These are phyloP conservation scores for Boletus speciosus DNA, from an alignment of 768 basidiomycete genomes.

Conservation along the genomic window DNA sequence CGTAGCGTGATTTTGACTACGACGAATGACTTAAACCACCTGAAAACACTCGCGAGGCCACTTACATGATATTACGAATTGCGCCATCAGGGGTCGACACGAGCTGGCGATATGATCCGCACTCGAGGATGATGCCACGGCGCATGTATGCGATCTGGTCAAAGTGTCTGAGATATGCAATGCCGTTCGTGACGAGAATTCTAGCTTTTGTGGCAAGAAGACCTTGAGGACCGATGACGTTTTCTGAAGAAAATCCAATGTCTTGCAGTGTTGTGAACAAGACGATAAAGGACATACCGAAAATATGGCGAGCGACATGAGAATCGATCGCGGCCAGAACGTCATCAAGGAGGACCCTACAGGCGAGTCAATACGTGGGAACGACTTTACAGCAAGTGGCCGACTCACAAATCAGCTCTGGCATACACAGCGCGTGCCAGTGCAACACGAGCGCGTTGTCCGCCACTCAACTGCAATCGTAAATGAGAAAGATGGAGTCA, in stretches of 20 bases:
- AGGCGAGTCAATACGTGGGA: not conserved
- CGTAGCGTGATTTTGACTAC: conserved; percentile 46
- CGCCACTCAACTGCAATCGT: conserved; percentile 64
- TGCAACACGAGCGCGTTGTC: conserved; percentile 78
- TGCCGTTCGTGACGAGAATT: conserved; percentile 81
- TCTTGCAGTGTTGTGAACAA: not conserved
- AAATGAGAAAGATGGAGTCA: conserved; percentile 14
- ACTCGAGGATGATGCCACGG: conserved; percentile 81
- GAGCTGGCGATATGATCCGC: conserved; percentile 59
- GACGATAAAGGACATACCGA: conserved; percentile 43
- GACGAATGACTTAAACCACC: not conserved
- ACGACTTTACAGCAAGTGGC: too few relatives aligned
- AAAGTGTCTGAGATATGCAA: conserved; percentile 77
- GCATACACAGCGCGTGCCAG: conserved; percentile 90
- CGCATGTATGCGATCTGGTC: conserved; percentile 74
- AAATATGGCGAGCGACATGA: conserved; percentile 83
- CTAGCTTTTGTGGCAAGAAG: conserved; percentile 80
- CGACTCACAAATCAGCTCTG: conserved; percentile 75
- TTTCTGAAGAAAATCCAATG: conserved; percentile 42
- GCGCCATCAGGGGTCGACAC: conserved; percentile 61
- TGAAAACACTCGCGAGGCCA: not conserved
- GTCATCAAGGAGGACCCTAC: conserved; percentile 79
- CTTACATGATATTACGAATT: conserved; percentile 73
- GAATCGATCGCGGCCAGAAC: conserved; percentile 83
- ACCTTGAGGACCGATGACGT: conserved; percentile 84